These are phyloP conservation scores for Fomitiporia mediterranea DNA, from an alignment of 1,284 basidiomycete species.

Conservation along the genomic window DNA sequence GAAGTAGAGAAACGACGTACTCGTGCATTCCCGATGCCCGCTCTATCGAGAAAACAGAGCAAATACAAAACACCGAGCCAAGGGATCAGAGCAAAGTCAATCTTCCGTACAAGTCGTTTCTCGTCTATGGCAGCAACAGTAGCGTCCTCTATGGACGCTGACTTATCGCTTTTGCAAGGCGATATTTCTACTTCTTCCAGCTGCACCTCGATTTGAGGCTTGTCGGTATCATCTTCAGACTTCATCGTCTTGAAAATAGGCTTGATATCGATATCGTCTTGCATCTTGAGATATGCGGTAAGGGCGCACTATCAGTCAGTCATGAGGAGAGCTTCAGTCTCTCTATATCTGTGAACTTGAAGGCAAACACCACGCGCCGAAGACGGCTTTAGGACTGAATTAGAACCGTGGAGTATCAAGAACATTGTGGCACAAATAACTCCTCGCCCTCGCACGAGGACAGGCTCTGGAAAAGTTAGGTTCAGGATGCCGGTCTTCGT, in stretches of 20 bases:
- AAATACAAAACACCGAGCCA: constrained; percentile 72
- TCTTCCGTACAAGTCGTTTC: constrained; percentile 56
- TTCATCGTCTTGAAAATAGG: background rate
- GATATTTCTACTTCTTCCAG: background rate
- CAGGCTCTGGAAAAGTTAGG: too few relatives aligned
- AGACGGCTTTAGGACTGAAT: background rate
- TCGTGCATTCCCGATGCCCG: constrained; percentile 78
- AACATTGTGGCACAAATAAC: too few relatives aligned
- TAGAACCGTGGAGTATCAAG: background rate
- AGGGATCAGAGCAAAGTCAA: constrained; percentile 61
- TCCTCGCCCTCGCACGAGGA: too few relatives aligned
- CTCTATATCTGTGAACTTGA: background rate
- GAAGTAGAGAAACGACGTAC: constrained; percentile 30
- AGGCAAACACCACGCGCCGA: background rate
- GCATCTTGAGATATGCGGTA: background rate
- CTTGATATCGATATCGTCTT: background rate
- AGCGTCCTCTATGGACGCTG: background rate
- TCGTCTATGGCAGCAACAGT: constrained; percentile 42
- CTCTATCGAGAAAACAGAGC: constrained; percentile 70
- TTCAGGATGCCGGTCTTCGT: too few relatives aligned
- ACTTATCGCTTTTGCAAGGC: constrained; percentile 4
- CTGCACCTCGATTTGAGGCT: background rate
- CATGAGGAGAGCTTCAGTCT: background rate
- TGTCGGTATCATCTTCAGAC: background rate
- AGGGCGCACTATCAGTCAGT: too few relatives aligned